Conservation (phyloP, 1,284 basidiomycete genomes). For the Blastosporella zonata region DNA sequence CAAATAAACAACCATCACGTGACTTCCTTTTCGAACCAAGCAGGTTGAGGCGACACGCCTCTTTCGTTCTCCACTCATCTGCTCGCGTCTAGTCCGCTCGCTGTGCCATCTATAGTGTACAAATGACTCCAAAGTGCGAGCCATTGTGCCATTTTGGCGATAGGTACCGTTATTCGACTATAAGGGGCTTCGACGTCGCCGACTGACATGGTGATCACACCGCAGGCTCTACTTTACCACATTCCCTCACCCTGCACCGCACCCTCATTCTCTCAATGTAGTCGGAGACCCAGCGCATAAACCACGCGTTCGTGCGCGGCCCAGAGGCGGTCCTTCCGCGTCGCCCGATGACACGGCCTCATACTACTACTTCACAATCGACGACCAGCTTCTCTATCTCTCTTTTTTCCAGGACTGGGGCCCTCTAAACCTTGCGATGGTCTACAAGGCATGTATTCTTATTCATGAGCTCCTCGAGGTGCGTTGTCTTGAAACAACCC, state of each 20-base stretch:
- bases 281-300: constrained; percentile 46
- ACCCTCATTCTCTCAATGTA: constrained; percentile 60
- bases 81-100: constrained; percentile 15
- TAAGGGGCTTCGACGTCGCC: constrained; percentile 5
- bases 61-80: constrained; percentile 21
- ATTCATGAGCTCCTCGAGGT: constrained; percentile 89
- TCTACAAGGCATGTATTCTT: constrained; percentile 91
- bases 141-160: constrained; percentile 74
- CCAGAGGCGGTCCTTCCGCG: constrained; percentile 53
- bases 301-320: constrained; percentile 58
- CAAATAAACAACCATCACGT: constrained; percentile 15
- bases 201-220: constrained; percentile 19
- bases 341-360: constrained; percentile 61
- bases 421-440: constrained; percentile 88
- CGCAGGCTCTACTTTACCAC: constrained; percentile 79
- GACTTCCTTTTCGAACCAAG: constrained; percentile 13
- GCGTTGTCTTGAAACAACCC: constrained; percentile 24
- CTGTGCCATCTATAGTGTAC: constrained; percentile 15
- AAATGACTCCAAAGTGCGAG: constrained; percentile 62
- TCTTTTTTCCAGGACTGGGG: constrained; percentile 96
- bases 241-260: constrained; percentile 69
- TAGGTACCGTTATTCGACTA: constrained; percentile 43
- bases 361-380: constrained; percentile 86
- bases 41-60: constrained; percentile 21
- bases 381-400: constrained; percentile 89